Evolutionary conservation across 345 rosid genomes (phyloP).

Genomic region (Hevea brasiliensis): DNA sequence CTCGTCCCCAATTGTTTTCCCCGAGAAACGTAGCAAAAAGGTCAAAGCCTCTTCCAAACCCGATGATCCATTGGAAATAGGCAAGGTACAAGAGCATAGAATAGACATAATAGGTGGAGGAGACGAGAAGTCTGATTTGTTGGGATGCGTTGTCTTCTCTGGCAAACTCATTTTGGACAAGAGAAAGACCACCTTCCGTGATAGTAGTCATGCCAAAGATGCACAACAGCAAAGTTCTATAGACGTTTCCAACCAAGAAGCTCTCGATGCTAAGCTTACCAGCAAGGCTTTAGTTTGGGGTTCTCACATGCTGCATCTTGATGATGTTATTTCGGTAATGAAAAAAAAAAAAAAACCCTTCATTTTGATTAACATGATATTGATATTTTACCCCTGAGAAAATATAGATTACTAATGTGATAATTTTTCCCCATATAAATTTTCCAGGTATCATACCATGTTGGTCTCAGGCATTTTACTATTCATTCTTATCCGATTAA

Average conservation of each 20-base stretch:
- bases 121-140: conserved; percentile 86
- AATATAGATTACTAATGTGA: background rate
- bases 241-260: conserved; percentile 46
- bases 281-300: conserved; percentile 89
- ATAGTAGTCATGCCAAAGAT: conserved; percentile 35
- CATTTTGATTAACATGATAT: background rate
- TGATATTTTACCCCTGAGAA: background rate
- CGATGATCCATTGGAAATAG: conserved; percentile 45
- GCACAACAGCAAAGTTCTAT: conserved; percentile 35
- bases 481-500: conserved; percentile 80
- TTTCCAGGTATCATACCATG: conserved; percentile 74
- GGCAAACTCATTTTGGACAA: conserved; percentile 80
- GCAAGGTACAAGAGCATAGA: conserved; percentile 56
- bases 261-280: conserved; percentile 75
- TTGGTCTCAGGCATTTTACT: conserved; percentile 84
- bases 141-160: conserved; percentile 66
- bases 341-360: background rate
- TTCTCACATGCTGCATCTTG: conserved; percentile 62
- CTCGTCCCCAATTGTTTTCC: conserved; percentile 83
- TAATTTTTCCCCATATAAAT: background rate
- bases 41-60: conserved; percentile 58
- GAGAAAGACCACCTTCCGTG: conserved; percentile 41
- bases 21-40: conserved; percentile 78
- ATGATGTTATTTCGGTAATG: conserved; percentile 77
- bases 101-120: conserved; percentile 63